Evolutionary conservation across 805 yeast species (phyloP), one percentile per base, ranked within the genome.

Genomic region (Trichomonascus vanleenenianus): DNA sequence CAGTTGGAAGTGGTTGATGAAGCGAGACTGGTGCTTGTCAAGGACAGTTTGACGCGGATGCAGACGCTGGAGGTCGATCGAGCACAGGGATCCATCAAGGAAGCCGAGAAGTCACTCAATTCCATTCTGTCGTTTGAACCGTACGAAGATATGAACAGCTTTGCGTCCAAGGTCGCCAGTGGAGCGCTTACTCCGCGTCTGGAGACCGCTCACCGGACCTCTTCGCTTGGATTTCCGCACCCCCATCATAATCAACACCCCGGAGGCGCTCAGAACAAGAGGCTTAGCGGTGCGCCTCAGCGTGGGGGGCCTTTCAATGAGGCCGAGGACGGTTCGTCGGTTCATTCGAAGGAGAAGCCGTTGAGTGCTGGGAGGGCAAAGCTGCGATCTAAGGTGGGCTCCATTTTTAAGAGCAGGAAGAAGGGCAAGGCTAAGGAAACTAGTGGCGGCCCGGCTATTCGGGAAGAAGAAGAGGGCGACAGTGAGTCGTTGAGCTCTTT

Each of bases 1-100:
- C 77, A 78, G 52, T 82, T 87, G 60, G 93, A 86, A 58, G 72
- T 71, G 50, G 79, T 82, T 54, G 95, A 87, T 60, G 72, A 67
- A 56, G 67, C 67, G 62, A 78, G 85, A 65, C 71, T 77, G 62
- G 70, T 65, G 49, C 72, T 78, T 47, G 67, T 86, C 49, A 81
- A 85, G 58, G 80, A 79, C 44, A 73, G 81, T 45, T 70, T 89
- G 46, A 68, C 81, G 42, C 79, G 79, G 57, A 81, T 78, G 57
- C 76, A 79, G 60, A 76, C 86, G 12, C 74, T 79, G 36, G 67
- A 73, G 46, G 71, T 74, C 39, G 87, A 82, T 57, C 67, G 69
- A 40, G 57, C 78, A 27, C 72, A 70, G 51, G 61, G 61, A 31
- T 65, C 69, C 33, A 68, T 73, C 11, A 62, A 64, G 33, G 65